phyloP scores from a whole-genome alignment of 371 early-diverging fungal species.

The Syncephalastrum sp. region DNA sequence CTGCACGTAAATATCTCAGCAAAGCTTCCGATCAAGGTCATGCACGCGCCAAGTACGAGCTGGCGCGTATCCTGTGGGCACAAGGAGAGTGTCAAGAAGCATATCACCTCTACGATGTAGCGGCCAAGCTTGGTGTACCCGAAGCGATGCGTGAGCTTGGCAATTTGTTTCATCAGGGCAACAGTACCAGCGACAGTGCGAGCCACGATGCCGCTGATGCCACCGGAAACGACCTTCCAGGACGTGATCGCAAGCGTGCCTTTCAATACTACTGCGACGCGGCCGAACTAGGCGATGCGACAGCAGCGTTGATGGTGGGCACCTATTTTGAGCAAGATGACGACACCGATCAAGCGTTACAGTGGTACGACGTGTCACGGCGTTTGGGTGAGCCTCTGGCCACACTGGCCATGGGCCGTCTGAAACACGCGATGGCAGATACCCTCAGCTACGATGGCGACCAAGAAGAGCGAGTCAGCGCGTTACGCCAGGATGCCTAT shows the following conservation, averaged over 20 bases:
- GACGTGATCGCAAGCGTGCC: constrained; percentile 16
- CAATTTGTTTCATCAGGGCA: constrained; percentile 21
- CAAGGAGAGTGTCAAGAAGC: constrained; percentile 24
- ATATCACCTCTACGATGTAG: constrained; percentile 22
- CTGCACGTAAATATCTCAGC: constrained; percentile 31
- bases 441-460: background rate
- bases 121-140: constrained; percentile 17
- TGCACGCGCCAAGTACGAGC: constrained; percentile 26
- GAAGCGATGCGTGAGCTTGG: constrained; percentile 20
- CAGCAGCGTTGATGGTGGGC: constrained; percentile 22
- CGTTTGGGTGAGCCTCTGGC: constrained; percentile 13
- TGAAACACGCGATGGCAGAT: constrained; percentile 9
- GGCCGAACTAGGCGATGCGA: constrained; percentile 14
- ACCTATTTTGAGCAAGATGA: constrained; percentile 23
- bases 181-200: constrained; percentile 17
- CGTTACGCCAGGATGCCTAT: no score
- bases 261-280: constrained; percentile 20
- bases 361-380: constrained; percentile 22
- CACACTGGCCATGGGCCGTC: constrained; percentile 11
- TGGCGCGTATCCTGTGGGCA: constrained; percentile 32
- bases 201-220: constrained; percentile 19
- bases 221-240: constrained; percentile 13
- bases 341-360: constrained; percentile 12
- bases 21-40: constrained; percentile 36
- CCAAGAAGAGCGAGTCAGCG: no score